These are phyloP conservation scores for Spathaspora sp. DNA, from an alignment of 1,139 yeast species.

Conservation along the genomic window DNA sequence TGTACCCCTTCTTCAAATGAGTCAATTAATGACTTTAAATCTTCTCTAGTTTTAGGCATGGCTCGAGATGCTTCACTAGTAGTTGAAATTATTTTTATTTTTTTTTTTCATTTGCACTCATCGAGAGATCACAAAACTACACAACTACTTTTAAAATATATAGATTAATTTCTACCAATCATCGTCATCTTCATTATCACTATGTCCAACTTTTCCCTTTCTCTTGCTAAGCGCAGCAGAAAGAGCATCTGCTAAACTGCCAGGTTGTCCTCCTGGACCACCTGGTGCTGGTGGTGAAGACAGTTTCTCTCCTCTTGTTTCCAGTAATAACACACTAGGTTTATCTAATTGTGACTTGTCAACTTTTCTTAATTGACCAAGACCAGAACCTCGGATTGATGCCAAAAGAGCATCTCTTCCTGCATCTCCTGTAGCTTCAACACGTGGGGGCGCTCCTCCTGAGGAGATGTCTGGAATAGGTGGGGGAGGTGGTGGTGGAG, in stretches of 20 bases:
- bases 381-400: slow-evolving; percentile 78
- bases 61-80: neutral
- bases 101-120: slow-evolving; percentile 1
- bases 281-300: slow-evolving; percentile 30
- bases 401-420: slow-evolving; percentile 84
- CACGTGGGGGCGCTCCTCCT: slow-evolving; percentile 10
- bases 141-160: slow-evolving; percentile 1
- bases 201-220: slow-evolving; percentile 77
- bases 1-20: slow-evolving; percentile 37
- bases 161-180: slow-evolving; percentile 22
- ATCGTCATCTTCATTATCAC: slow-evolving; percentile 81
- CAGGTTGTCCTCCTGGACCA: slow-evolving; percentile 52
- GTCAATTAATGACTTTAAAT: slow-evolving; percentile 26
- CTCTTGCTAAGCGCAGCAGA: slow-evolving; percentile 83
- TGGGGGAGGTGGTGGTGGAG: slow-evolving; percentile 37
- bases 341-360: slow-evolving; percentile 82
- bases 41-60: slow-evolving; percentile 18
- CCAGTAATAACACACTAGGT: slow-evolving; percentile 71
- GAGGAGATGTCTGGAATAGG: slow-evolving; percentile 20
- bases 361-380: slow-evolving; percentile 66
- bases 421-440: slow-evolving; percentile 44
- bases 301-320: slow-evolving; percentile 58
- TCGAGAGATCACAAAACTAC: slow-evolving; percentile 1
- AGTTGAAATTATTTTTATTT: too few relatives aligned
- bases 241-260: slow-evolving; percentile 77